Evolutionary conservation across 208 protist species (phyloP).

Genomic region (Blechomonas ayalai): DNA sequence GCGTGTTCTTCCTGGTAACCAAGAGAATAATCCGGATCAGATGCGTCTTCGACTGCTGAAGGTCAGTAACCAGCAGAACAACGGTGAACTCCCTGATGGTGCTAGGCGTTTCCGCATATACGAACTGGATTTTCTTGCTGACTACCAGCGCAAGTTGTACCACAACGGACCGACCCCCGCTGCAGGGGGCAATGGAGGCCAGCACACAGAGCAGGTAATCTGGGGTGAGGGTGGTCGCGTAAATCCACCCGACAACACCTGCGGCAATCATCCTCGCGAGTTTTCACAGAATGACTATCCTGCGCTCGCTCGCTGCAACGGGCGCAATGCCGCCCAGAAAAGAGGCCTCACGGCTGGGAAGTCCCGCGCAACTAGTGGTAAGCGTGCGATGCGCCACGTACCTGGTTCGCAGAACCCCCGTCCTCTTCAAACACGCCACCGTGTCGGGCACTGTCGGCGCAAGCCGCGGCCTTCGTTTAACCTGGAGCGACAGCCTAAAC

Average conservation of each 20-base stretch:
- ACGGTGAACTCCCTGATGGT: conserved; percentile 1
- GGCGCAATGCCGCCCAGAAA: not conserved
- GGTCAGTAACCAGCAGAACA: conserved; percentile 16
- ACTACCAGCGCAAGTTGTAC: conserved; percentile 41
- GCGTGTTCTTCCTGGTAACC: conserved; percentile 27
- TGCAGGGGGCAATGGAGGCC: too few relatives aligned
- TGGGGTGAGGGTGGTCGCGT: too few relatives aligned
- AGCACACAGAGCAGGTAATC: too few relatives aligned
- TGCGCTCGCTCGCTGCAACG: conserved; percentile 14
- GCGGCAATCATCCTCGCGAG: not conserved
- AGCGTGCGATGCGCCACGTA: too few relatives aligned
- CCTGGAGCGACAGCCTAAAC: conserved; percentile 4
- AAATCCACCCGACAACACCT: not conserved
- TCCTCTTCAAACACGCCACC: not conserved
- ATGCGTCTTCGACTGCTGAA: conserved; percentile 24
- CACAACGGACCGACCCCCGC: conserved; percentile 17
- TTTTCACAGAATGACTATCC: conserved; percentile 12
- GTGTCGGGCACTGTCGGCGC: not conserved
- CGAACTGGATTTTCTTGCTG: conserved; percentile 51
- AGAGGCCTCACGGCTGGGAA: too few relatives aligned
- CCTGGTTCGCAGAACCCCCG: not conserved
- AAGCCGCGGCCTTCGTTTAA: conserved; percentile 4
- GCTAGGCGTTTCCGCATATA: conserved; percentile 39
- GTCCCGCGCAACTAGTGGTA: not conserved
- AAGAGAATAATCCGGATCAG: conserved; percentile 9